Conservation (phyloP, 129 eudicot genomes). For the Flaveria bidentis region DNA sequence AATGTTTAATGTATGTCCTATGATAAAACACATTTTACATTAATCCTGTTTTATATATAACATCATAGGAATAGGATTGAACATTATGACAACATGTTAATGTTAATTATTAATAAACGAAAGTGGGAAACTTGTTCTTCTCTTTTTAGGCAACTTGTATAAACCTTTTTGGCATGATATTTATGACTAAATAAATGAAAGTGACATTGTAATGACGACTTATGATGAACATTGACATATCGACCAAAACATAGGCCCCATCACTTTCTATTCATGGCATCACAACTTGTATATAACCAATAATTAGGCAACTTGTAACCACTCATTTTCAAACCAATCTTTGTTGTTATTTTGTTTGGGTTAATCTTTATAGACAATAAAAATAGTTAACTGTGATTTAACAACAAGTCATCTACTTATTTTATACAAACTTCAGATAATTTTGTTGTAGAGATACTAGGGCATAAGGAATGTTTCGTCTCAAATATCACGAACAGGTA, state of each 20-base stretch:
- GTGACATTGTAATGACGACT: slow-evolving; percentile 31
- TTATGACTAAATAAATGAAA: slow-evolving; percentile 9
- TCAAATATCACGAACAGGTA: too few species aligned
- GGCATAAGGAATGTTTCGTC: too few species aligned
- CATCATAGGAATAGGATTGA: too few species aligned
- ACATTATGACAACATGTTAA: not conserved
- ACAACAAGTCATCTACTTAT: too few species aligned
- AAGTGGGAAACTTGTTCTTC: slow-evolving; percentile 10
- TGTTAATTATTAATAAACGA: not conserved
- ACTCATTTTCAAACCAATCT: slow-evolving; percentile 16
- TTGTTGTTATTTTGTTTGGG: not conserved
- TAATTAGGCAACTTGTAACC: slow-evolving; percentile 25
- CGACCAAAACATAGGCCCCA: slow-evolving; percentile 26
- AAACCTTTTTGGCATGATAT: not conserved
- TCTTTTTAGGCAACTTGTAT: slow-evolving; percentile 15
- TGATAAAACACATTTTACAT: too few species aligned
- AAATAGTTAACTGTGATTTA: not conserved
- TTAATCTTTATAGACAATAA: not conserved
- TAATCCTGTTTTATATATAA: not conserved
- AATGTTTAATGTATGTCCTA: too few species aligned
- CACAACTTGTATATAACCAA: slow-evolving; percentile 17
- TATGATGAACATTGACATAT: slow-evolving; percentile 9
- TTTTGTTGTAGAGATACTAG: too few species aligned
- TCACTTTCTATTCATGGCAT: slow-evolving; percentile 17
- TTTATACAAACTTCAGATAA: too few species aligned